phyloP scores from a whole-genome alignment of 371 early-diverging fungal species.

The Capillidium heterosporum region DNA sequence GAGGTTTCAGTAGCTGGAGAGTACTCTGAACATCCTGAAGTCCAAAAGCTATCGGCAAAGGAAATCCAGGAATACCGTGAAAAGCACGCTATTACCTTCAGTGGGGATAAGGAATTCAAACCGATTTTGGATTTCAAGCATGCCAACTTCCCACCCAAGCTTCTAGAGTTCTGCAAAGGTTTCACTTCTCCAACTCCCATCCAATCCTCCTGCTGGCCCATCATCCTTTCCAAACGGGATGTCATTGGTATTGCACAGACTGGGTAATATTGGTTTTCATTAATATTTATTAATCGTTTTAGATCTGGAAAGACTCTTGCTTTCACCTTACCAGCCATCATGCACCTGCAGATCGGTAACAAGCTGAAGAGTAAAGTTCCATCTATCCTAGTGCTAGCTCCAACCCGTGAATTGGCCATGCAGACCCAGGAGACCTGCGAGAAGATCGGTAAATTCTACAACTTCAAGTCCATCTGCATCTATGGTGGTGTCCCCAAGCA shows the following conservation, averaged over 20 bases:
- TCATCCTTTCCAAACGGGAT: conserved; percentile 47
- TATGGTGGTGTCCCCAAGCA: conserved; percentile 60
- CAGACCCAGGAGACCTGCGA: conserved; percentile 65
- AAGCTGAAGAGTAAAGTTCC: conserved; percentile 23
- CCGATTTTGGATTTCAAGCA: conserved; percentile 63
- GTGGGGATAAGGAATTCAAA: conserved; percentile 37
- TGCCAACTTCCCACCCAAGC: conserved; percentile 40
- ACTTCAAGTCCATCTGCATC: conserved; percentile 56
- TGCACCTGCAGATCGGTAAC: conserved; percentile 24
- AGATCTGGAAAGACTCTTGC: conserved; percentile 81
- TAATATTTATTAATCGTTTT: not conserved
- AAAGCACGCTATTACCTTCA: conserved; percentile 42
- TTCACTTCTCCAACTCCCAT: conserved; percentile 90
- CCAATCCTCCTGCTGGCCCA: conserved; percentile 87
- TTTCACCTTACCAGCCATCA: conserved; percentile 86
- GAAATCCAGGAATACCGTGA: conserved; percentile 31
- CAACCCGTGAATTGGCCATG: conserved; percentile 91
- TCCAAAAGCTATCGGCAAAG: conserved; percentile 15
- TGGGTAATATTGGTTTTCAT: conserved; percentile 24
- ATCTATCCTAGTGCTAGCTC: conserved; percentile 67
- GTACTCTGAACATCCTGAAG: conserved; percentile 12
- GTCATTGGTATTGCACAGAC: conserved; percentile 70
- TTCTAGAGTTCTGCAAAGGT: conserved; percentile 62
- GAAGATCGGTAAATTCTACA: conserved; percentile 44
- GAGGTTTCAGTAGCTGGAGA: not conserved